Percentiles rank a stretch among this genome's conserved stretches.
Conservation (phyloP, 2,329 filamentous ascomycete genomes). For the Hymenoscyphus infarciens region DNA sequence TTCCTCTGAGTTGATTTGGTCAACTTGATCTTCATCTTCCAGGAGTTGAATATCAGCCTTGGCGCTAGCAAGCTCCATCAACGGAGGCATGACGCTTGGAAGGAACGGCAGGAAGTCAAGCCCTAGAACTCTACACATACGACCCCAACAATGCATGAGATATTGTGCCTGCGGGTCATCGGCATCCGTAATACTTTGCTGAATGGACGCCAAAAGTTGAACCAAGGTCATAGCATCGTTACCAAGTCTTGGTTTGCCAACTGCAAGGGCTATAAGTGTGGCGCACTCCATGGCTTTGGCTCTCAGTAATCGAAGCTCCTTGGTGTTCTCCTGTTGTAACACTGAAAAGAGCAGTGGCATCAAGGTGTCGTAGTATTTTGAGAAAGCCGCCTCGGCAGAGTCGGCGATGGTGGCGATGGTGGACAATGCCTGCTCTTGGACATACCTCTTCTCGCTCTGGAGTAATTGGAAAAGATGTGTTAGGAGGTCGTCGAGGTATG, state of each 20-base stretch:
- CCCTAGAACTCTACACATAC: conserved; percentile 94
- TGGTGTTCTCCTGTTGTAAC: conserved; percentile 82
- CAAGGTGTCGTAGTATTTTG: conserved; percentile 89
- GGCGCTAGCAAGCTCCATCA: conserved; percentile 84
- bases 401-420: conserved; percentile 99
- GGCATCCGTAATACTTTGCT: conserved; percentile 78
- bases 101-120: conserved; percentile 90
- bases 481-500: conserved; percentile 85
- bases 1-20: conserved; percentile 88
- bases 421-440: conserved; percentile 95
- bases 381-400: conserved; percentile 90
- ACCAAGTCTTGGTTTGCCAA: conserved; percentile 89
- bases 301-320: conserved; percentile 84
- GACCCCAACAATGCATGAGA: conserved; percentile 96
- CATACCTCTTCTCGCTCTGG: conserved; percentile 88
- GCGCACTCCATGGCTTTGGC: conserved; percentile 99
- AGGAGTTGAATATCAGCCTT: conserved; percentile 97
- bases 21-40: conserved; percentile 91
- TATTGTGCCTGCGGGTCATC: conserved; percentile 97
- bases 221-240: conserved; percentile 84
- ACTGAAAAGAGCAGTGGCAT: conserved; percentile 95
- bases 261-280: conserved; percentile 89
- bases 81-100: conserved; percentile 87
- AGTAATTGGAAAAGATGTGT: conserved; percentile 82
- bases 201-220: conserved; percentile 81